Percentiles rank a stretch among this genome's conserved stretches.
These are phyloP conservation scores for Carallia pectinifolia DNA, from an alignment of 345 rosid genomes.

Conservation along the genomic window DNA sequence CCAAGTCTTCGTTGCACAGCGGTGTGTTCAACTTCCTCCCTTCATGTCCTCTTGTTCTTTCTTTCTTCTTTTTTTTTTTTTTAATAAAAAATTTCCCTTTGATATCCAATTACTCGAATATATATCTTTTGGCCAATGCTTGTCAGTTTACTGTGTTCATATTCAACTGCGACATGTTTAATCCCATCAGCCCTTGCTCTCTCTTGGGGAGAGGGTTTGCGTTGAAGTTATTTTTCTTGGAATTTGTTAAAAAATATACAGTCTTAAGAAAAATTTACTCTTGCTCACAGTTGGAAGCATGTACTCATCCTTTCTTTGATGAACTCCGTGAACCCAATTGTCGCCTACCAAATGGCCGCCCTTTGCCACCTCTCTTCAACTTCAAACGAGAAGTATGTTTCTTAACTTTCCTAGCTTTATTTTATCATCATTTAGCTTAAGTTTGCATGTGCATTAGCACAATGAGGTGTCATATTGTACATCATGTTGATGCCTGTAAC, in stretches of 20 bases:
- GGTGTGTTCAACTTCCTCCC: constrained; percentile 12
- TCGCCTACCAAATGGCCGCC: constrained; percentile 33
- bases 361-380: constrained; percentile 32
- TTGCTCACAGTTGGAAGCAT: constrained; percentile 31
- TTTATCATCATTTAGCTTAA: too few relatives aligned
- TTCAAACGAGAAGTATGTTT: constrained; percentile 59
- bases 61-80: not conserved
- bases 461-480: not conserved
- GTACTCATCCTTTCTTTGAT: constrained; percentile 40
- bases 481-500: not conserved
- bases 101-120: not conserved
- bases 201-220: not conserved
- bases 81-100: not conserved
- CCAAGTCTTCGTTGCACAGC: constrained; percentile 39
- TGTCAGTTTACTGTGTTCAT: not conserved
- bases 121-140: not conserved
- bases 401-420: too few relatives aligned
- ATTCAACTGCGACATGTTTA: not conserved
- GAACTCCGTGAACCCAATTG: constrained; percentile 37
- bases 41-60: not conserved
- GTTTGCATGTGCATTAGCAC: not conserved
- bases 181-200: not conserved
- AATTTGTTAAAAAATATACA: not conserved
- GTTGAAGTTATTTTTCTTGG: not conserved
- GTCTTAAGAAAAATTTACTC: not conserved